Conservation (phyloP, 805 yeast species). For the Teunomyces gatunensis region DNA sequence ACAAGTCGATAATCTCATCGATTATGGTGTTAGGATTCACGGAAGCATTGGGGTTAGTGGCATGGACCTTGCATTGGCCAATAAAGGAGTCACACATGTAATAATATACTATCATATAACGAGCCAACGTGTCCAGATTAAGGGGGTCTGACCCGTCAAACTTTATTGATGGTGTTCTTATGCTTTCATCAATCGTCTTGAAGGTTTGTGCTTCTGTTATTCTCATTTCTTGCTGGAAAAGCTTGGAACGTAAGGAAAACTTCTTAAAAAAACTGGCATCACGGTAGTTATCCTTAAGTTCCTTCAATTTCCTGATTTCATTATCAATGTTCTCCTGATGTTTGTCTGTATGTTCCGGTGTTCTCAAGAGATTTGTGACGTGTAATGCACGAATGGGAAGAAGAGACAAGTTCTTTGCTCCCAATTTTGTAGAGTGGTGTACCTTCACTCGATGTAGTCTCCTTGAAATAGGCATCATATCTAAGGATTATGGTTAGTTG, state of each 20-base stretch:
- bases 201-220: conserved; percentile 18
- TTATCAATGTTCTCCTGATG: conserved; percentile 11
- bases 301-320: conserved; percentile 22
- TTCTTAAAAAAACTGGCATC: conserved; percentile 24
- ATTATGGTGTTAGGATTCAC: conserved; percentile 19
- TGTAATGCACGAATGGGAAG: conserved; percentile 5
- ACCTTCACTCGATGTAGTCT: conserved; percentile 3
- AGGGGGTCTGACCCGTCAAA: conserved; percentile 19
- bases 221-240: conserved; percentile 22
- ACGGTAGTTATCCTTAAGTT: conserved; percentile 20
- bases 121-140: conserved; percentile 11
- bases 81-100: conserved; percentile 25
- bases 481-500: background rate
- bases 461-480: background rate
- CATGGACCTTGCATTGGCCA: conserved; percentile 20
- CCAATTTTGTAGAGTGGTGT: background rate
- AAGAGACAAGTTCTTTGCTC: background rate
- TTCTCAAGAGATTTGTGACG: background rate
- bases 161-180: conserved; percentile 15
- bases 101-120: conserved; percentile 15
- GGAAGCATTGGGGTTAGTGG: conserved; percentile 5
- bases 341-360: conserved; percentile 1
- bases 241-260: conserved; percentile 19
- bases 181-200: conserved; percentile 11
- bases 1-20: conserved; percentile 19